These are phyloP conservation scores for Aethionema arabicum DNA, from an alignment of 345 rosid genomes.

Conservation along the genomic window DNA sequence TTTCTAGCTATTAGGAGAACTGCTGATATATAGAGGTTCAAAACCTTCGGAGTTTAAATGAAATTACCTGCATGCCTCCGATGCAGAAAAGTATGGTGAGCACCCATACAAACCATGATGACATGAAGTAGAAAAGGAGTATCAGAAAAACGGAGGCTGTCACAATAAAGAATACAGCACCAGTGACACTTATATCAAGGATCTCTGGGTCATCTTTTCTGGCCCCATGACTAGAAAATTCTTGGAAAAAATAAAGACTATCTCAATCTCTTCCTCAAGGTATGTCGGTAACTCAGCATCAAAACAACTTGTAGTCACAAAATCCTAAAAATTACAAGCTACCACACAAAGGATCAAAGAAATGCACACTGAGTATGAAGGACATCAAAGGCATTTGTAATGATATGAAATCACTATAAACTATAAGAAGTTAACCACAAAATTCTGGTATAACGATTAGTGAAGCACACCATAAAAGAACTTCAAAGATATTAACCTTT, in stretches of 20 bases:
- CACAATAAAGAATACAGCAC: conserved; percentile 80
- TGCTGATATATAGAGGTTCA: conserved; percentile 4
- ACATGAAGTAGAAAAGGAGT: conserved; percentile 91
- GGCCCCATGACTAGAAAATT: conserved; percentile 39
- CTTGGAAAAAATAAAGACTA: conserved; percentile 47
- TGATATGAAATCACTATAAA: conserved; percentile 5
- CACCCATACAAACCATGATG: conserved; percentile 90
- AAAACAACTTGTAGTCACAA: conserved; percentile 11
- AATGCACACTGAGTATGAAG: conserved; percentile 9
- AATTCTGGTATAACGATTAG: not conserved
- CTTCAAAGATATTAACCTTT: conserved; percentile 55
- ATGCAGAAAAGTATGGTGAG: conserved; percentile 85
- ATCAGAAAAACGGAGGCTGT: conserved; percentile 83
- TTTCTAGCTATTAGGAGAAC: not conserved
- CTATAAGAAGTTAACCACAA: not conserved
- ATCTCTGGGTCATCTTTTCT: conserved; percentile 60
- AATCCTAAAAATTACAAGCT: not conserved
- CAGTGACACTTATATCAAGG: conserved; percentile 78
- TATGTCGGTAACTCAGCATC: not conserved
- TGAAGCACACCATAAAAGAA: conserved; percentile 17
- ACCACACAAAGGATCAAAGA: conserved; percentile 3
- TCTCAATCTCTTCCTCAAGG: conserved; percentile 9
- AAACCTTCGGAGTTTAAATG: conserved; percentile 7
- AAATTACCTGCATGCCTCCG: conserved; percentile 79
- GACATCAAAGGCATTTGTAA: conserved; percentile 6